Evolutionary conservation across 2,329 filamentous ascomycete genomes (phyloP).

Genomic region (Leptographium galeiforme): DNA sequence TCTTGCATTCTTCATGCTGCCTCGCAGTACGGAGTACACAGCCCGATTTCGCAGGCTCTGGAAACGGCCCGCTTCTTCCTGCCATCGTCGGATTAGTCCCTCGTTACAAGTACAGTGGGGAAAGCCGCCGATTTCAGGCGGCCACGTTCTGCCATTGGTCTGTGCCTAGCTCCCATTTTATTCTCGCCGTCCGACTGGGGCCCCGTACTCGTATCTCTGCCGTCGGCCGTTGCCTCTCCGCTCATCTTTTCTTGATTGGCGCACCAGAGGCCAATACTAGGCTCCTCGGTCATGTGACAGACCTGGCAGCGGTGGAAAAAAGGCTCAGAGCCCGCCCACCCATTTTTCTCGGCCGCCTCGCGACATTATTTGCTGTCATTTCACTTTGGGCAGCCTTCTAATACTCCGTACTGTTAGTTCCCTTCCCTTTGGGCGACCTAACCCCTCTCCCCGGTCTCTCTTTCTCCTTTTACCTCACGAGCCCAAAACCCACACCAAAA

Average conservation of each 20-base stretch:
- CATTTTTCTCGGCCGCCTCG: background rate
- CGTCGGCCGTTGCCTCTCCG: background rate
- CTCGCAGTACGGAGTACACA: too few species aligned
- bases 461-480: background rate
- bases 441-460: conserved; percentile 3
- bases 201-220: background rate
- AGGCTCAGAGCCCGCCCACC: conserved; percentile 8
- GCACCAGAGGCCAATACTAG: background rate
- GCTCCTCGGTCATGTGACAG: conserved; percentile 1
- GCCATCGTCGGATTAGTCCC: background rate
- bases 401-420: background rate
- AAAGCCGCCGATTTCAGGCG: background rate
- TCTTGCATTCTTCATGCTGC: too few species aligned
- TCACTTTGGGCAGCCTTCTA: conserved; percentile 6
- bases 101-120: background rate
- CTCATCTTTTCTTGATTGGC: background rate
- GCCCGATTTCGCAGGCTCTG: too few species aligned
- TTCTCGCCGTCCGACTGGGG: background rate
- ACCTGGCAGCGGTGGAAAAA: conserved; percentile 3
- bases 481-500: background rate
- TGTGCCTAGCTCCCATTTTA: background rate
- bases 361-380: conserved; percentile 1
- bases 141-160: background rate
- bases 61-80: background rate
- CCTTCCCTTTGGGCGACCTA: conserved; percentile 3